A percentile compares a stretch with the other conserved stretches of the same genome.
phyloP scores from a whole-genome alignment of 345 rosid genomes.

The Tarenaya hassleriana region DNA sequence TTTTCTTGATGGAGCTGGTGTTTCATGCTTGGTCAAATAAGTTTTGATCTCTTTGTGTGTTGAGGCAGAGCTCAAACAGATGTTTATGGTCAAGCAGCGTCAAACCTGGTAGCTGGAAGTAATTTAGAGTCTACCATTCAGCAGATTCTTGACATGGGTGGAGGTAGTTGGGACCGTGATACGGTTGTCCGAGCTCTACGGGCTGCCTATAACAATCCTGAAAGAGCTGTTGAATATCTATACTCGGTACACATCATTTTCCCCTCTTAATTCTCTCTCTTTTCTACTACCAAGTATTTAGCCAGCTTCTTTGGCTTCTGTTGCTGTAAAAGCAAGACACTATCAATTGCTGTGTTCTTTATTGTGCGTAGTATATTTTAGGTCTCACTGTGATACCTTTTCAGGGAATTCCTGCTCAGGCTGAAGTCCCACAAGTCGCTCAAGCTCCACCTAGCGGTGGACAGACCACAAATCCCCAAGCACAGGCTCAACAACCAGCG shows the following conservation, averaged over 20 bases:
- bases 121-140: constrained; percentile 71
- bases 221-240: constrained; percentile 94
- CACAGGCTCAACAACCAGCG: constrained; percentile 28
- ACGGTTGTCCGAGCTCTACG: constrained; percentile 82
- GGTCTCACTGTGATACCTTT: not conserved
- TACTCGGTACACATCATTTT: constrained; percentile 58
- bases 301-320: constrained; percentile 1
- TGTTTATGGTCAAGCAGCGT: constrained; percentile 85
- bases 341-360: not conserved
- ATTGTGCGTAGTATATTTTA: not conserved
- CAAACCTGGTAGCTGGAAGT: constrained; percentile 86
- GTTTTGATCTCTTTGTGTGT: constrained; percentile 1
- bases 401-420: constrained; percentile 35
- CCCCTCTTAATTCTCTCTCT: no score
- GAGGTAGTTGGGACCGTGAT: constrained; percentile 92
- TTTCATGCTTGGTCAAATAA: not conserved
- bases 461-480: constrained; percentile 27
- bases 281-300: no score
- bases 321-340: not conserved
- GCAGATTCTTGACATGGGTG: constrained; percentile 96
- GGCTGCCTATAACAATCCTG: constrained; percentile 92
- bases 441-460: constrained; percentile 28
- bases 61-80: constrained; percentile 50
- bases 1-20: not conserved
- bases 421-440: constrained; percentile 28